Evolutionary conservation across 2,329 filamentous ascomycete species (phyloP).

Genomic region (Aspergillus proliferans): DNA sequence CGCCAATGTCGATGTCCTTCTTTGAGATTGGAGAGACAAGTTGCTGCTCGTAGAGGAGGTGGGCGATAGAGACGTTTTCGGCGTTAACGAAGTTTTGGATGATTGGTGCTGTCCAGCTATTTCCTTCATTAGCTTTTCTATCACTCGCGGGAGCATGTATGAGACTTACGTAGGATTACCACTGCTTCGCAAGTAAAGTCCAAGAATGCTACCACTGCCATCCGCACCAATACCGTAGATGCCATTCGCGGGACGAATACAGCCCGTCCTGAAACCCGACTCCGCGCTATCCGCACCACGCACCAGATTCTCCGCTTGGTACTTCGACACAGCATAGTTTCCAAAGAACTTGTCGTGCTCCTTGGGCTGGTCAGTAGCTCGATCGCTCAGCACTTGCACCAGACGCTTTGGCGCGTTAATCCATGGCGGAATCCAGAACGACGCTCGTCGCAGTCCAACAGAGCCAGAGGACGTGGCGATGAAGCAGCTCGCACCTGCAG

Average conservation of each 20-base stretch:
- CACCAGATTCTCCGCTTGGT: constrained; percentile 47
- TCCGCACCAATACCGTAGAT: constrained; percentile 49
- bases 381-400: constrained; percentile 43
- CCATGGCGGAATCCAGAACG: constrained; percentile 44
- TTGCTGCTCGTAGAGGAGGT: constrained; percentile 49
- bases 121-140: not conserved
- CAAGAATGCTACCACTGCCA: constrained; percentile 30
- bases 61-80: constrained; percentile 50
- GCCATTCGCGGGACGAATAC: constrained; percentile 49
- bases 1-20: constrained; percentile 29
- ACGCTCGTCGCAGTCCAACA: constrained; percentile 37
- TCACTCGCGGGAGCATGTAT: not conserved
- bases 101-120: constrained; percentile 40
- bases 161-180: constrained; percentile 28
- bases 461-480: constrained; percentile 50
- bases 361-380: constrained; percentile 33
- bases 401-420: constrained; percentile 32
- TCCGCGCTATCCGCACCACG: constrained; percentile 37
- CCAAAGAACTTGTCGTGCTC: constrained; percentile 40
- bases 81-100: constrained; percentile 48
- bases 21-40: constrained; percentile 32
- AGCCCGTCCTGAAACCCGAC: constrained; percentile 46
- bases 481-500: constrained; percentile 45
- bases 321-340: constrained; percentile 49
- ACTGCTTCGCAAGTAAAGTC: constrained; percentile 33